Base-by-base conservation (phyloP, 805 yeast genomes). In the Clavispora vitiphila region DNA sequence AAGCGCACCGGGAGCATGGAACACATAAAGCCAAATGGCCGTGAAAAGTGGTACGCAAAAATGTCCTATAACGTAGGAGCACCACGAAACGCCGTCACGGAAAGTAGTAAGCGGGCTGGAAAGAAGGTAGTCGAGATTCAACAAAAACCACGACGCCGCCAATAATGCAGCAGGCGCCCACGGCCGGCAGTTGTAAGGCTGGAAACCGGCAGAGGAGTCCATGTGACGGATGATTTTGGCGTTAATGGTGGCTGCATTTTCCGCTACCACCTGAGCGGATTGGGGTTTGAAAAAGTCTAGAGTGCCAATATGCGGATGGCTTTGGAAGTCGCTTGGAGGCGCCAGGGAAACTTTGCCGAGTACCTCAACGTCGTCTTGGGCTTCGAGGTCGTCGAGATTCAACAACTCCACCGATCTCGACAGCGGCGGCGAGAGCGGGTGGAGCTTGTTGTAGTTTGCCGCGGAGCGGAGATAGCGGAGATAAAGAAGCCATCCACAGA, bases 1-100 rank as follows among this genome's bases (percentile, higher is more conserved):
- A 10, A 80, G 39, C 0, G 78, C 76, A 0, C 84, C 86, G n/a
- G 81, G 84, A 1, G 80, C 71, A 40, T 81, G 85, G 68, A 80
- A 81, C 9, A 80, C 72, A 54, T 81, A 81, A 12, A 83, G 62
- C 64, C 81, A 83, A 15, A 78, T 69, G 1, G 81, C 77, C 0
- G 83, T 78, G 46, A 80, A 57, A 7, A 82, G 72, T 1, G 88
- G 86, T 5, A 73, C 77, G 20, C 76, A 66, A 30, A 81, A 67
- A 57, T 83, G 88, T 29, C 77, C 67, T 16, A 81, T 55, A 10
- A 81, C 86, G 53, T 81, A 81, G 26, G 78, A 76, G 34, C 72
- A 57, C 83, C 86, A 79, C 1, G 87, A 81, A 22, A 71, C 44
- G 8, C 80, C 47, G 57, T 82, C 86, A 48, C 74, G 72, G 8